Evolutionary conservation across 1,284 basidiomycete genomes (phyloP).

Genomic region (Rhodotorula glutinis): DNA sequence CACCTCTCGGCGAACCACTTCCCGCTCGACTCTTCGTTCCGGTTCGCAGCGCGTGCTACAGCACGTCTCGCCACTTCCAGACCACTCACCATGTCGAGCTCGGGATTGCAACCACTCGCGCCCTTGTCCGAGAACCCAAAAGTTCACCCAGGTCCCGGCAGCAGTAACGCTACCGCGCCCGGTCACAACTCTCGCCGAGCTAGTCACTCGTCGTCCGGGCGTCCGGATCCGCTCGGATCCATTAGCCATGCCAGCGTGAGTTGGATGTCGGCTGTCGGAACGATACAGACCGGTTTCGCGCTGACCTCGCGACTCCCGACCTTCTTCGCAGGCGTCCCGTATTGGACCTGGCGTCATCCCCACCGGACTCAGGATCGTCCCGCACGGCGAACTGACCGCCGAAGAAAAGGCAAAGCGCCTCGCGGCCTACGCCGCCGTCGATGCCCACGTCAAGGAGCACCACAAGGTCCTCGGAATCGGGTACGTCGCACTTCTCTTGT

Average conservation of each 20-base stretch:
- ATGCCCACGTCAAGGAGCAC: slow-evolving; percentile 76
- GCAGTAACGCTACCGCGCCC: slow-evolving; percentile 6
- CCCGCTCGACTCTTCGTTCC: no score
- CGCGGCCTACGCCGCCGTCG: slow-evolving; percentile 92
- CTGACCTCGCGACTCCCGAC: background rate
- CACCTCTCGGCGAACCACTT: no score
- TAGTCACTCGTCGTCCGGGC: slow-evolving; percentile 11
- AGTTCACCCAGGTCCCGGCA: background rate
- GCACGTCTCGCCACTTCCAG: no score
- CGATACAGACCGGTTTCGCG: no score
- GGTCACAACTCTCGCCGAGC: slow-evolving; percentile 25
- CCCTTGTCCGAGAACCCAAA: slow-evolving; percentile 29
- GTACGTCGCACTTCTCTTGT: slow-evolving; percentile 53
- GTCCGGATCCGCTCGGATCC: slow-evolving; percentile 33
- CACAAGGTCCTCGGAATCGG: slow-evolving; percentile 91
- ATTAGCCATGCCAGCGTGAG: slow-evolving; percentile 35
- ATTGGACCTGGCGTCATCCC: slow-evolving; percentile 32
- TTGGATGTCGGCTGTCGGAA: background rate
- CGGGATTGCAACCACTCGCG: slow-evolving; percentile 1
- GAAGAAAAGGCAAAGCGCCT: slow-evolving; percentile 67
- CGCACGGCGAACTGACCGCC: slow-evolving; percentile 25
- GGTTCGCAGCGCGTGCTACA: no score
- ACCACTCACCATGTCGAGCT: background rate
- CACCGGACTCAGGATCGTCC: slow-evolving; percentile 16
- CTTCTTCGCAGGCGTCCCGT: slow-evolving; percentile 22